Conservation (phyloP, 176 grass and related monocot genomes). For the Carex cristatella region DNA sequence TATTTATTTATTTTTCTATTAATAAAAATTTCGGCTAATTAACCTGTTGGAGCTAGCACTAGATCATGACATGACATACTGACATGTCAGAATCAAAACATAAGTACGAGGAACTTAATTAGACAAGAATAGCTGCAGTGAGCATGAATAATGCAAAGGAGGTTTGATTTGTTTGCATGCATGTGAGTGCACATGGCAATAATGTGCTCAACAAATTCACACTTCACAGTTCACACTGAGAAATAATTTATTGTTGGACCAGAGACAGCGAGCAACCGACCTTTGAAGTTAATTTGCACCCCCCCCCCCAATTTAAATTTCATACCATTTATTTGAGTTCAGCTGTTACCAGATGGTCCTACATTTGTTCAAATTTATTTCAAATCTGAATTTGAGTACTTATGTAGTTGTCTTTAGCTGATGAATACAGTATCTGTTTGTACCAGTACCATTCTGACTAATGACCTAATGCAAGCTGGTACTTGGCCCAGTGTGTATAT, state of each 20-base stretch:
- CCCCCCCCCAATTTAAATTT: not conserved
- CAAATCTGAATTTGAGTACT: not conserved
- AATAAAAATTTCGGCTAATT: no score
- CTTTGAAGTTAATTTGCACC: not conserved
- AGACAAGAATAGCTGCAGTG: not conserved
- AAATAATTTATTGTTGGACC: not conserved
- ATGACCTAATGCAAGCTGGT: not conserved
- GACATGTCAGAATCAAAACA: not conserved
- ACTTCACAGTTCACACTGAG: not conserved
- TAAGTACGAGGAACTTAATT: slow-evolving; percentile 6
- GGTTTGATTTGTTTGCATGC: slow-evolving; percentile 20
- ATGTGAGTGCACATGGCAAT: slow-evolving; percentile 21
- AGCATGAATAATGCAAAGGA: not conserved
- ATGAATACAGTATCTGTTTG: not conserved
- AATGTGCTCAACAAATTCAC: not conserved
- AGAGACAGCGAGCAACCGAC: not conserved
- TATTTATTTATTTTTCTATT: no score
- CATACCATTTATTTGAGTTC: not conserved
- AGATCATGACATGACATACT: not conserved
- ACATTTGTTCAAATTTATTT: slow-evolving; percentile 8
- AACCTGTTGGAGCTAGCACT: not conserved
- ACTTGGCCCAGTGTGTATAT: not conserved
- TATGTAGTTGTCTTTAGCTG: not conserved
- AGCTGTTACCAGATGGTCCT: not conserved
- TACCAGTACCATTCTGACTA: not conserved